Evolutionary conservation across 306 rosid genomes (phyloP).

Genomic region (Cicer chorassanicum): DNA sequence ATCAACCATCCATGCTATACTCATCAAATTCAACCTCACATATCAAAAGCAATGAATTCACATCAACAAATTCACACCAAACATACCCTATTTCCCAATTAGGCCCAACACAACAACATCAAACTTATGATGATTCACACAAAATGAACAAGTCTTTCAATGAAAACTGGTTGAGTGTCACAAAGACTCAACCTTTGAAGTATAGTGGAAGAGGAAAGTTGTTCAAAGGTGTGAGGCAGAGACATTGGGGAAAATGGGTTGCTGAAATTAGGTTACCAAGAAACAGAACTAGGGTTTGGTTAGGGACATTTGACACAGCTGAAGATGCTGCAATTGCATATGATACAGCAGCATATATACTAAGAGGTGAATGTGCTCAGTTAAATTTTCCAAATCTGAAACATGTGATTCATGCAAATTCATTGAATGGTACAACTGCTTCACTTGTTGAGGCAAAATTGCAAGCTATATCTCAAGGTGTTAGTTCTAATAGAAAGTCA

Average conservation of each 20-base stretch:
- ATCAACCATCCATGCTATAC: slow-evolving; percentile 54
- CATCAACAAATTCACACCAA: slow-evolving; percentile 43
- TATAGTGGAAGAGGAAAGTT: slow-evolving; percentile 60
- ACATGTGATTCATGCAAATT: slow-evolving; percentile 67
- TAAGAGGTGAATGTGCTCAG: slow-evolving; percentile 84
- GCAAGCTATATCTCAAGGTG: slow-evolving; percentile 61
- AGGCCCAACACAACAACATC: slow-evolving; percentile 45
- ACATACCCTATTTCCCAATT: slow-evolving; percentile 45
- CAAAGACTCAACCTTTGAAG: slow-evolving; percentile 77
- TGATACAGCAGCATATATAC: slow-evolving; percentile 90
- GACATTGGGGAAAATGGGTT: slow-evolving; percentile 99
- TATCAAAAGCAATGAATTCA: slow-evolving; percentile 40
- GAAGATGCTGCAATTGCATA: slow-evolving; percentile 93
- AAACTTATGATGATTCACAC: slow-evolving; percentile 48
- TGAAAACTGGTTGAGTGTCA: slow-evolving; percentile 66
- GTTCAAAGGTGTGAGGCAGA: slow-evolving; percentile 89
- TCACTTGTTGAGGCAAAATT: slow-evolving; percentile 83
- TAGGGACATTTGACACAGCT: slow-evolving; percentile 89
- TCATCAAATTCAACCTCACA: slow-evolving; percentile 37
- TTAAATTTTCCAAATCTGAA: slow-evolving; percentile 80
- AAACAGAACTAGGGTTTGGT: slow-evolving; percentile 87
- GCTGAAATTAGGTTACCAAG: slow-evolving; percentile 94
- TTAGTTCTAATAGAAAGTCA: slow-evolving; percentile 17
- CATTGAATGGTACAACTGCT: slow-evolving; percentile 72
- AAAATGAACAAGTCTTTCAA: slow-evolving; percentile 54